Conservation (phyloP, 2,329 filamentous ascomycete species). For the Penicillium oxalicum region DNA sequence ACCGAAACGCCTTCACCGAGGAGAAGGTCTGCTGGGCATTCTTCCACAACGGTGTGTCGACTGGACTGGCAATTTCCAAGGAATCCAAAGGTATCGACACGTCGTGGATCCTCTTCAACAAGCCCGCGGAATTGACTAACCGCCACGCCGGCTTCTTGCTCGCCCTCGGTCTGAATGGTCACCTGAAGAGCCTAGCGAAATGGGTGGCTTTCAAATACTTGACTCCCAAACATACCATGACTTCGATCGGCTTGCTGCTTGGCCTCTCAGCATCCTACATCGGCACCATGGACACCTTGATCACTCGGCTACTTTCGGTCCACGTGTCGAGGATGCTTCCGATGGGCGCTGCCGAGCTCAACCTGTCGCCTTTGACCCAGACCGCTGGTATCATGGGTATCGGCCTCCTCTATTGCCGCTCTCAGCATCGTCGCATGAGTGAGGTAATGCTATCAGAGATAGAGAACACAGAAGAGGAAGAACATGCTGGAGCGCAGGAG, state of each 20-base stretch:
- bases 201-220: conserved; percentile 99
- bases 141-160: conserved; percentile 92
- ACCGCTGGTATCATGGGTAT: conserved; percentile 97
- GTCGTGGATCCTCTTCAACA: conserved; percentile 98
- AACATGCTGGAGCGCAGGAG: conserved; percentile 62
- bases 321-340: conserved; percentile 95
- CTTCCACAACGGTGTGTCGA: conserved; percentile 94
- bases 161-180: conserved; percentile 85
- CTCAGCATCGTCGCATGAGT: conserved; percentile 95
- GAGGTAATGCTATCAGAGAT: conserved; percentile 99
- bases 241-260: conserved; percentile 87
- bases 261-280: conserved; percentile 90
- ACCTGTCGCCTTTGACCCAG: conserved; percentile 85
- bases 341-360: conserved; percentile 84
- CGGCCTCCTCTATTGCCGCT: conserved; percentile 86
- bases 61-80: conserved; percentile 82
- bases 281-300: conserved; percentile 94
- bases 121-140: conserved; percentile 85
- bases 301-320: conserved; percentile 87
- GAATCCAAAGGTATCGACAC: conserved; percentile 92
- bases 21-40: conserved; percentile 98
- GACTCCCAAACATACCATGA: conserved; percentile 99
- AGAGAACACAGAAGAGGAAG: conserved; percentile 76
- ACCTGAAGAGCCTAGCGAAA: conserved; percentile 88
- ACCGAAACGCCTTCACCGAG: conserved; percentile 80